phyloP scores from a whole-genome alignment of 1,284 basidiomycete genomes.

The Hortiboletus rubellus region DNA sequence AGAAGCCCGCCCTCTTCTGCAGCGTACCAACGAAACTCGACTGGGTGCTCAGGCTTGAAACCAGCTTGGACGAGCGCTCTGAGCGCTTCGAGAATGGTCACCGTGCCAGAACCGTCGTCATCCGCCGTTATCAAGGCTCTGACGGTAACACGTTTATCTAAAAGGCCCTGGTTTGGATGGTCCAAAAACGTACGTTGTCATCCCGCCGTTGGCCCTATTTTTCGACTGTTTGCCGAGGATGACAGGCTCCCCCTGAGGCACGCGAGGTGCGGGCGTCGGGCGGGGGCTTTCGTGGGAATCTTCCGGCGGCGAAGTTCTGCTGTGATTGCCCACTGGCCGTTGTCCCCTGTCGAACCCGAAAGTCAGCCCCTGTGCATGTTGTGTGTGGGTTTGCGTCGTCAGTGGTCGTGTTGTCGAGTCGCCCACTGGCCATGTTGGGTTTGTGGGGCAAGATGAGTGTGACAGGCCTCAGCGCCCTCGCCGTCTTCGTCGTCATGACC shows the following conservation, averaged over 20 bases:
- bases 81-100: constrained; percentile 88
- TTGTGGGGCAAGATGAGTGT: no score
- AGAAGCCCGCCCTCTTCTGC: constrained; percentile 92
- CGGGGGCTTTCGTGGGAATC: no score
- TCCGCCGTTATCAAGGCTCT: constrained; percentile 46
- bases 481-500: no score
- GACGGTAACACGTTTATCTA: background rate
- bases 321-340: no score
- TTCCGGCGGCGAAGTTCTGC: no score
- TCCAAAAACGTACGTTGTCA: constrained; percentile 65
- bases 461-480: no score
- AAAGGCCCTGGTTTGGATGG: constrained; percentile 77
- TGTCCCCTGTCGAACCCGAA: no score
- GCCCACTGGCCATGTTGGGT: no score
- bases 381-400: no score
- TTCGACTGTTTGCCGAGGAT: constrained; percentile 42
- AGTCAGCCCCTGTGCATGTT: no score
- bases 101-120: constrained; percentile 88
- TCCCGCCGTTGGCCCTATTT: constrained; percentile 20
- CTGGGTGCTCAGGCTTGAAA: constrained; percentile 73
- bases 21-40: constrained; percentile 95
- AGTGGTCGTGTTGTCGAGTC: no score
- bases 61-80: constrained; percentile 73
- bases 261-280: no score
- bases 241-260: constrained; percentile 43